A percentile compares a stretch with the other conserved stretches of the same genome.
Evolutionary conservation across 768 basidiomycete species (phyloP).

Genomic region (Pleurotus pulmonarius): DNA sequence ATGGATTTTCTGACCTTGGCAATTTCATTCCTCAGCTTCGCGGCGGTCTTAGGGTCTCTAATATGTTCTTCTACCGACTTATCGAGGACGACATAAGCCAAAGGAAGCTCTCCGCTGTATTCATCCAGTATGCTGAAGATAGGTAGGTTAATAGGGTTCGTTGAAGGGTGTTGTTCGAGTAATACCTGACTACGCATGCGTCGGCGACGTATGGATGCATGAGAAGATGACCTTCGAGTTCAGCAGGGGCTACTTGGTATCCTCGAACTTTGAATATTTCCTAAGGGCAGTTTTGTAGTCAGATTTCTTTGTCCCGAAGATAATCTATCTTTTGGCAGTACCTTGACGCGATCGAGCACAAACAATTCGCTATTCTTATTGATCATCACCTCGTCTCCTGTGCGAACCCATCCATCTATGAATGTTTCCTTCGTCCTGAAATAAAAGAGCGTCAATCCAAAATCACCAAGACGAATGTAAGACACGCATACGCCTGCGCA

Average conservation of each 20-base stretch:
- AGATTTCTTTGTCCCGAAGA: no score
- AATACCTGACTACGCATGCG: constrained; percentile 48
- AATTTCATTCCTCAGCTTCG: constrained; percentile 40
- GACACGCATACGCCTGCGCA: constrained; percentile 48
- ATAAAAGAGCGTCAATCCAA: constrained; percentile 15
- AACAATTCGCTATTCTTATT: constrained; percentile 53
- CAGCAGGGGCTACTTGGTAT: constrained; percentile 62
- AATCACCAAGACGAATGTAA: neutral
- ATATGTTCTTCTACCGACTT: constrained; percentile 33
- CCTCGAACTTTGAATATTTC: constrained; percentile 70
- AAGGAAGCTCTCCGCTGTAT: constrained; percentile 70
- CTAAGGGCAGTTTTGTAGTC: constrained; percentile 22
- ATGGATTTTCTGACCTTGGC: constrained; percentile 43
- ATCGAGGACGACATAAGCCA: constrained; percentile 63
- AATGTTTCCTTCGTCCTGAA: constrained; percentile 63
- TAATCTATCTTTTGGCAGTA: constrained; percentile 15
- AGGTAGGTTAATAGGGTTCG: no score
- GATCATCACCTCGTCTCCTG: constrained; percentile 72
- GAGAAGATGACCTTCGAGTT: constrained; percentile 63
- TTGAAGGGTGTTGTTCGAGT: neutral
- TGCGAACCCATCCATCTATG: constrained; percentile 61
- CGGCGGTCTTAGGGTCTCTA: constrained; percentile 26
- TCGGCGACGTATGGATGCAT: constrained; percentile 58
- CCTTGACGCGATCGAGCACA: constrained; percentile 73
- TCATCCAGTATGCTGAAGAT: constrained; percentile 57